These are phyloP conservation scores for Babesia divergens DNA, from an alignment of 169 alveolate species.

Conservation along the genomic window DNA sequence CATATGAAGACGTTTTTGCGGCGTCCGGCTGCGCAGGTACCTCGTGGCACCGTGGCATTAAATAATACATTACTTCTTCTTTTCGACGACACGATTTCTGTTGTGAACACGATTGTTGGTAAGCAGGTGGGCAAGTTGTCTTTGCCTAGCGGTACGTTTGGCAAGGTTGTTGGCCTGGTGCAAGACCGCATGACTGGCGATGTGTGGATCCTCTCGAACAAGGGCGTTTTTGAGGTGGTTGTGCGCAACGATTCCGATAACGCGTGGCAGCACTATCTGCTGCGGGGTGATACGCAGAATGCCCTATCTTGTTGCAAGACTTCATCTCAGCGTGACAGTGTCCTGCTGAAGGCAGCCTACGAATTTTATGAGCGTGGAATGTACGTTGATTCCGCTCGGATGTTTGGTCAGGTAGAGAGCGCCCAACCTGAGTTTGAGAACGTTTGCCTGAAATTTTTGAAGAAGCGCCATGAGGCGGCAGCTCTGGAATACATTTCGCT, in stretches of 20 bases:
- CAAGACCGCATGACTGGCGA: constrained; percentile 48
- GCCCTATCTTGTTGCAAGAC: constrained; percentile 61
- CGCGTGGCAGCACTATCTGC: constrained; percentile 58
- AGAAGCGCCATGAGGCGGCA: constrained; percentile 42
- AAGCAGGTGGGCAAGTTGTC: constrained; percentile 41
- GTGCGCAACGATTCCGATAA: constrained; percentile 54
- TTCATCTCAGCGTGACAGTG: constrained; percentile 48
- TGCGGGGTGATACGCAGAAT: constrained; percentile 45
- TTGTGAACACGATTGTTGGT: constrained; percentile 55
- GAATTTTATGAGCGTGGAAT: constrained; percentile 53
- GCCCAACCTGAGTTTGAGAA: constrained; percentile 44
- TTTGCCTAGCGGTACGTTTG: constrained; percentile 52
- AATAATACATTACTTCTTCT: constrained; percentile 45
- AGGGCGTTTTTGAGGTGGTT: constrained; percentile 36
- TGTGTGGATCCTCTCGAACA: constrained; percentile 30
- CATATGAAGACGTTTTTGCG: constrained; percentile 31
- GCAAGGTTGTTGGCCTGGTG: constrained; percentile 40
- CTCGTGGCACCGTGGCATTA: constrained; percentile 36
- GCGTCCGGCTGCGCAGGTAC: constrained; percentile 52
- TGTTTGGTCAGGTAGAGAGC: constrained; percentile 57
- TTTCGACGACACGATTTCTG: constrained; percentile 49
- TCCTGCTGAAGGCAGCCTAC: constrained; percentile 42
- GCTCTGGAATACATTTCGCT: constrained; percentile 47
- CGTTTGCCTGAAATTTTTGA: constrained; percentile 46
- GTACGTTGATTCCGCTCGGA: constrained; percentile 48